Conservation (phyloP, 768 basidiomycete species). For the Boletus coccyginus region DNA sequence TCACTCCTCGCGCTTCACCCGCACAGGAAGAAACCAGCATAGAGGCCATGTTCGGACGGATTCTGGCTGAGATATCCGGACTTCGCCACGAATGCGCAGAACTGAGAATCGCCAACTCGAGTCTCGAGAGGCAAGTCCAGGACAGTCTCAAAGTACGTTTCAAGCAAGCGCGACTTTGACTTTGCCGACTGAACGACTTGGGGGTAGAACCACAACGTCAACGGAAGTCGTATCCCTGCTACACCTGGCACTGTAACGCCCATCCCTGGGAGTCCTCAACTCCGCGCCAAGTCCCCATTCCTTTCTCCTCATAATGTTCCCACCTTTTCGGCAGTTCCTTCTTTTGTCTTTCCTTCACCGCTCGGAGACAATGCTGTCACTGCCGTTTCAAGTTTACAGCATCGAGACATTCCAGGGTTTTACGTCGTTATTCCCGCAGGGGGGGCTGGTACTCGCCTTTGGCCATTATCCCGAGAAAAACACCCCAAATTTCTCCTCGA, state of each 20-base stretch:
- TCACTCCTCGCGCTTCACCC: slow-evolving; percentile 9
- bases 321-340: slow-evolving; percentile 34
- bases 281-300: slow-evolving; percentile 79
- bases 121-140: slow-evolving; percentile 72
- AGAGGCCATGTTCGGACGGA: slow-evolving; percentile 71
- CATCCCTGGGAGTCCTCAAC: slow-evolving; percentile 70
- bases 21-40: slow-evolving; percentile 30
- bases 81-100: slow-evolving; percentile 77
- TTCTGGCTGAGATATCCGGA: slow-evolving; percentile 63
- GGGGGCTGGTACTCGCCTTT: slow-evolving; percentile 84
- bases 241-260: slow-evolving; percentile 63
- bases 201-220: slow-evolving; percentile 27
- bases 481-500: slow-evolving; percentile 89
- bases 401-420: slow-evolving; percentile 75
- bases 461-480: slow-evolving; percentile 82
- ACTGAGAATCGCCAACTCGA: slow-evolving; percentile 67
- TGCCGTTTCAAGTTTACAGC: slow-evolving; percentile 45
- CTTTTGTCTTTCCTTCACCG: slow-evolving; percentile 66
- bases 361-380: slow-evolving; percentile 62
- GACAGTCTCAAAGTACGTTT: slow-evolving; percentile 62
- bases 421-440: slow-evolving; percentile 91
- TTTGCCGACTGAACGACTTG: not conserved
- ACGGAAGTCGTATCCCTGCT: slow-evolving; percentile 28
- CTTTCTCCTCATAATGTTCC: slow-evolving; percentile 53
- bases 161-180: not conserved